phyloP scores from a whole-genome alignment of 2,329 filamentous ascomycete species.

The Venturia nashicola region DNA sequence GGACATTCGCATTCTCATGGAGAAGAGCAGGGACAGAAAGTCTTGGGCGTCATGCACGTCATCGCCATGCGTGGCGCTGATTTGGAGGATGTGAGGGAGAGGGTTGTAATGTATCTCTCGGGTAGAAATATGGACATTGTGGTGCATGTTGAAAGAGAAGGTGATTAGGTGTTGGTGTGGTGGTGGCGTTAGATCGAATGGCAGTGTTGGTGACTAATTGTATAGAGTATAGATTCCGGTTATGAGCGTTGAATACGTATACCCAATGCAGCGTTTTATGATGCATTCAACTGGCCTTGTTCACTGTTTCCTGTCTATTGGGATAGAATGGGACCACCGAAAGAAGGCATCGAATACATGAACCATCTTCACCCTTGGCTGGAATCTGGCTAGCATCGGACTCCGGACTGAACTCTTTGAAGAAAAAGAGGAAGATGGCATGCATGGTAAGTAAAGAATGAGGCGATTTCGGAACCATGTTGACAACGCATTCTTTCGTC shows the following conservation, averaged over 20 bases:
- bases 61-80: slow-evolving; percentile 61
- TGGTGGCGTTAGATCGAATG: slow-evolving; percentile 16
- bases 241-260: background rate
- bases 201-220: background rate
- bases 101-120: slow-evolving; percentile 60
- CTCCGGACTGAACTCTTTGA: no score
- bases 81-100: slow-evolving; percentile 69
- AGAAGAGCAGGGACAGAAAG: slow-evolving; percentile 30
- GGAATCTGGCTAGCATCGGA: no score
- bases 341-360: no score
- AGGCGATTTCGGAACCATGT: no score
- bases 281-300: background rate
- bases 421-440: no score
- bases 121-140: slow-evolving; percentile 67
- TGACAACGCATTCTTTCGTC: no score
- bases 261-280: background rate
- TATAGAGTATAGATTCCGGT: background rate
- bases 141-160: slow-evolving; percentile 79
- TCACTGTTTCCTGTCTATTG: no score
- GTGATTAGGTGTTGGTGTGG: slow-evolving; percentile 58
- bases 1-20: slow-evolving; percentile 17
- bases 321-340: no score
- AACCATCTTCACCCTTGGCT: no score
- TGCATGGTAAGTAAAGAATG: no score
- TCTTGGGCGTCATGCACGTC: slow-evolving; percentile 79